Base-by-base conservation (phyloP, 75 land plant genomes). In the Sequoia sempervirens region DNA sequence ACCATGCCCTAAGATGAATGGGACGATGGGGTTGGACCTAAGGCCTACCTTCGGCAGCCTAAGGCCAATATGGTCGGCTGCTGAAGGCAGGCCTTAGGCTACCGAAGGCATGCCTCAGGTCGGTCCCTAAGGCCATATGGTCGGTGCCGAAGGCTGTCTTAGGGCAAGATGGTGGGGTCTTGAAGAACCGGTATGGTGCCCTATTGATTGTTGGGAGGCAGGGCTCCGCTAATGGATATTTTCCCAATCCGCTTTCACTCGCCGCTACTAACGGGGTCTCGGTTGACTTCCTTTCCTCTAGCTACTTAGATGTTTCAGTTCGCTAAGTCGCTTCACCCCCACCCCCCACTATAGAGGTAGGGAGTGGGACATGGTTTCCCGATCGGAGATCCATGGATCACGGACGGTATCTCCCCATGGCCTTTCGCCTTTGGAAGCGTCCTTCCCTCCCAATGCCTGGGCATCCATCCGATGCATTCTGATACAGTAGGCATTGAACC, bases 301-400 rank as follows among this genome's bases (percentile, higher is more conserved):
- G 73, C 73, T 69, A 69, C 72, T 69, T 26, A 30, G 32, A 69
- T 69, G 30, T 26, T 69, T 30, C 30, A 69, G 32, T 30, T 69
- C 72, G 17, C 32, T 30, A 23, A 69, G 72, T 69, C 32, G 11
- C 15, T 15, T 30, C 7, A 0, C 7, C 15, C 40, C 40, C 40
- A 38, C 40, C 40, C 40, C 40, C 40, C 40, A 38, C 40, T 38
- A 38, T 38, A 38, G 40, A 38, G 40, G 40, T 38, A 38, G 40
- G 40, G 40, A 38, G 40, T 38, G 40, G 72, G 72, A 69, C 32
- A 69, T 8, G 17, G 72, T 74, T 83, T 83, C 75, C 75, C 75
- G 76, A 83, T 69, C 76, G 5, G 64, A 83, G 75, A 83, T 83
- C 84, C 84, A 83, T 83, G 84, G 84, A 72, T 83, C 76, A 34